Conservation (phyloP, 768 basidiomycete species). For the Xerocomus potaroensis region DNA sequence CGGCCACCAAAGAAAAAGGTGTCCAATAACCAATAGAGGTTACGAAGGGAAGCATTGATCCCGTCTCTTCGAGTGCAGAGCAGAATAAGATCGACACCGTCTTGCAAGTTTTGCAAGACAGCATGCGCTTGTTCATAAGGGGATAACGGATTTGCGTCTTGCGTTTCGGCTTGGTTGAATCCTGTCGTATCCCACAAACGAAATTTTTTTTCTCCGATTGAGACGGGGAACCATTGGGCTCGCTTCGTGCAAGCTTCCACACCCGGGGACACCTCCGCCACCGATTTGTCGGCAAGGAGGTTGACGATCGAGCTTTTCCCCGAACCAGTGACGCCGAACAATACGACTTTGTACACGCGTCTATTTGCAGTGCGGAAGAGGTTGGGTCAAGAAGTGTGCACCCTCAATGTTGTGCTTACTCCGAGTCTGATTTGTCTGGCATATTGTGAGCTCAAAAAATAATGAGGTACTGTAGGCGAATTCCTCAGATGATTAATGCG, state of each 20-base stretch:
- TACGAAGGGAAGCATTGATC: slow-evolving; percentile 32
- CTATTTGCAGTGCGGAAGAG: slow-evolving; percentile 4
- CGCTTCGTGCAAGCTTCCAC: slow-evolving; percentile 34
- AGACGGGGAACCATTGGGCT: slow-evolving; percentile 18
- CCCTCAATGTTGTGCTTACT: slow-evolving; percentile 13
- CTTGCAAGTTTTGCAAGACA: slow-evolving; percentile 31
- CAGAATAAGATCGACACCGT: slow-evolving; percentile 38
- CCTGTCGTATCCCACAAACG: slow-evolving; percentile 34
- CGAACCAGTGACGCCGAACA: slow-evolving; percentile 28
- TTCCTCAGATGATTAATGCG: too few species aligned
- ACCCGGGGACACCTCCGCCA: slow-evolving; percentile 28
- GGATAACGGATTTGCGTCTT: slow-evolving; percentile 10
- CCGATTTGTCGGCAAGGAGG: slow-evolving; percentile 21
- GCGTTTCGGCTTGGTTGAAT: slow-evolving; percentile 24
- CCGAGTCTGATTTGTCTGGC: slow-evolving; percentile 1
- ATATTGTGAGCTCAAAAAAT: too few species aligned
- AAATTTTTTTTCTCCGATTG: slow-evolving; percentile 19
- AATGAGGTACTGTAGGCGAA: too few species aligned
- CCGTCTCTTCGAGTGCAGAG: slow-evolving; percentile 36
- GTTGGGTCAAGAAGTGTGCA: slow-evolving; percentile 1
- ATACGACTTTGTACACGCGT: slow-evolving; percentile 19
- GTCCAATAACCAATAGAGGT: slow-evolving; percentile 36
- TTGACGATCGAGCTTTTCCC: slow-evolving; percentile 32
- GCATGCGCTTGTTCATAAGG: slow-evolving; percentile 29
- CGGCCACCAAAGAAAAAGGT: slow-evolving; percentile 35